These are phyloP conservation scores for Rubia peregrina DNA, from an alignment of 305 asterid species.

Conservation along the genomic window DNA sequence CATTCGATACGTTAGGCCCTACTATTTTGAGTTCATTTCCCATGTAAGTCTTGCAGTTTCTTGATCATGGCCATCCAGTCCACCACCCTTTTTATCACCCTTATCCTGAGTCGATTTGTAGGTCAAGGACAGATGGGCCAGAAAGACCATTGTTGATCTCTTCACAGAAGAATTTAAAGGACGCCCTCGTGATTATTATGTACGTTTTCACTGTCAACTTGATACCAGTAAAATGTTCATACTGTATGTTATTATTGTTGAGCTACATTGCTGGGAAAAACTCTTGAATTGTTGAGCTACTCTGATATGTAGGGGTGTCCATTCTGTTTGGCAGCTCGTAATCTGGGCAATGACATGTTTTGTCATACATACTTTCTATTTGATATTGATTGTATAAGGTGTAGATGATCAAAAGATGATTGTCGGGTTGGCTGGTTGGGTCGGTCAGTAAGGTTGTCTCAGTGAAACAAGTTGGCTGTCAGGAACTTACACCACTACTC, in stretches of 20 bases:
- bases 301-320: background rate
- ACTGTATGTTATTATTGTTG: background rate
- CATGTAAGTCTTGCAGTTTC: conserved; percentile 41
- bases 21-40: conserved; percentile 87
- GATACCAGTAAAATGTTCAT: background rate
- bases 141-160: conserved; percentile 84
- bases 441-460: no score
- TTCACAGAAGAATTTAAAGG: conserved; percentile 91
- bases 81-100: background rate
- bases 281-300: background rate
- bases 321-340: background rate
- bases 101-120: conserved; percentile 21
- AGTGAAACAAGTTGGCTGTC: background rate
- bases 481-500: background rate
- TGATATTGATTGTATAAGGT: background rate
- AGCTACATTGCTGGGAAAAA: background rate
- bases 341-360: background rate
- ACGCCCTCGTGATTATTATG: conserved; percentile 78
- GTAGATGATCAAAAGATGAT: background rate
- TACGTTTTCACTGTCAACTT: conserved; percentile 21
- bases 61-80: conserved; percentile 10
- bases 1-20: conserved; percentile 83
- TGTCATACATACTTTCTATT: no score
- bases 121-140: conserved; percentile 94
- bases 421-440: background rate